phyloP scores from a whole-genome alignment of 768 basidiomycete genomes.

The Hydnomerulius pinastri region DNA sequence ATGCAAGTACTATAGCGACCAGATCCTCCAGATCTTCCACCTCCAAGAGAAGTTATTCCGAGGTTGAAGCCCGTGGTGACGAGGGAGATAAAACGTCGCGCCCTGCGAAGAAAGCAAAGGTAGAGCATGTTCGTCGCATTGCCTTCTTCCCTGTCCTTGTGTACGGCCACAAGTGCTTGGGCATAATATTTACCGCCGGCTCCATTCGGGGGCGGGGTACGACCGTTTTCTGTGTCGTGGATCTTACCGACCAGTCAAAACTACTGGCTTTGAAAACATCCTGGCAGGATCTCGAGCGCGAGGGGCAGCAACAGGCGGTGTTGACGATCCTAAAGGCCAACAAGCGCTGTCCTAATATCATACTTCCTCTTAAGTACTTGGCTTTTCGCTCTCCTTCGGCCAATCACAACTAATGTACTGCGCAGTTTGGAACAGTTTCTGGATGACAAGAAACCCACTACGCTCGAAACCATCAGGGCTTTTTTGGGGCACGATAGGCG shows the following conservation, averaged over 20 bases:
- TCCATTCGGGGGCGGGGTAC: constrained; percentile 16
- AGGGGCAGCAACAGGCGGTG: not conserved
- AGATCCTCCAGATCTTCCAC: not conserved
- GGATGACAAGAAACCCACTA: not conserved
- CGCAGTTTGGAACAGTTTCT: no score
- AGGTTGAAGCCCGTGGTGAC: not conserved
- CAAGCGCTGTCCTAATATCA: not conserved
- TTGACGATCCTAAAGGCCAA: not conserved
- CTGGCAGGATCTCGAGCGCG: constrained; percentile 9
- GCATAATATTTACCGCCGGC: constrained; percentile 7
- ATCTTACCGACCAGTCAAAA: not conserved
- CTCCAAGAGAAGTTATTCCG: constrained; percentile 4
- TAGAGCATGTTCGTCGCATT: not conserved
- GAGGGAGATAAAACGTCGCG: not conserved
- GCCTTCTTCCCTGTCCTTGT: constrained; percentile 3
- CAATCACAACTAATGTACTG: no score
- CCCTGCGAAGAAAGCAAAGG: not conserved
- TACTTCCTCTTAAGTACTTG: not conserved
- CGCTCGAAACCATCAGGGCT: constrained; percentile 6
- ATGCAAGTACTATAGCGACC: no score
- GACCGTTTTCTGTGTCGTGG: constrained; percentile 5
- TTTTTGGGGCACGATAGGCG: constrained; percentile 3
- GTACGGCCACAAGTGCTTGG: constrained; percentile 1
- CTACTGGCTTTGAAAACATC: constrained; percentile 2
- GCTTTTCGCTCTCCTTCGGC: not conserved